These are phyloP conservation scores for Stephania yunnanensis DNA, from an alignment of 164 flowering plant genomes.

Conservation along the genomic window DNA sequence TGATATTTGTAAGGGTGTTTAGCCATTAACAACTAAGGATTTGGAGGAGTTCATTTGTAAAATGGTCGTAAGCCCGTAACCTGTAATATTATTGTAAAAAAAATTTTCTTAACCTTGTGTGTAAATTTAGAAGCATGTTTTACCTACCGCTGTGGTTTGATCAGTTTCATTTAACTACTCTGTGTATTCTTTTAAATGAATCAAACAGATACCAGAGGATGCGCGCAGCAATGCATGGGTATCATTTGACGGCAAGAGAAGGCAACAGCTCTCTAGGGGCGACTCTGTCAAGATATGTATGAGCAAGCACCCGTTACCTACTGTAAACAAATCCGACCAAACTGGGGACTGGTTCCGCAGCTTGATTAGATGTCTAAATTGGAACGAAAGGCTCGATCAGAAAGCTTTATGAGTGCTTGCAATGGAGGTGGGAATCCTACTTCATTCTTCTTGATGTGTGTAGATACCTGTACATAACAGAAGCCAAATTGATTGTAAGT, in stretches of 20 bases:
- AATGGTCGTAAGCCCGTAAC: background rate
- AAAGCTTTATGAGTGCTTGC: constrained; percentile 58
- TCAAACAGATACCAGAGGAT: constrained; percentile 77
- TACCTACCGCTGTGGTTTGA: background rate
- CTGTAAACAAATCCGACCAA: constrained; percentile 92
- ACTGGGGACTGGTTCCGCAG: constrained; percentile 99
- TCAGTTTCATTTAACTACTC: background rate
- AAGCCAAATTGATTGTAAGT: too few species aligned
- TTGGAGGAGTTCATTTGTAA: background rate
- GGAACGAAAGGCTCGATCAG: constrained; percentile 96
- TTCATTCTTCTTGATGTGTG: constrained; percentile 8
- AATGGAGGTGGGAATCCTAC: background rate
- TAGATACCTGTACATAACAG: constrained; percentile 35
- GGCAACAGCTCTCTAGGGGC: constrained; percentile 94
- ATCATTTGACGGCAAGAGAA: constrained; percentile 98
- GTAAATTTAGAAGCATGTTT: background rate
- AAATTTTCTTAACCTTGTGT: too few species aligned
- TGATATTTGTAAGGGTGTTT: background rate
- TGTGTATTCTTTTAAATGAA: background rate
- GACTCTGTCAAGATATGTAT: constrained; percentile 77
- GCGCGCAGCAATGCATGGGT: constrained; percentile 98
- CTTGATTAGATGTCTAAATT: constrained; percentile 90
- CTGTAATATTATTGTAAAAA: too few species aligned
- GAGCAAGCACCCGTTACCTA: constrained; percentile 97
- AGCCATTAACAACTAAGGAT: background rate